Base-by-base conservation (phyloP, 2,329 filamentous ascomycete genomes). In the Botrytis fragariae region DNA sequence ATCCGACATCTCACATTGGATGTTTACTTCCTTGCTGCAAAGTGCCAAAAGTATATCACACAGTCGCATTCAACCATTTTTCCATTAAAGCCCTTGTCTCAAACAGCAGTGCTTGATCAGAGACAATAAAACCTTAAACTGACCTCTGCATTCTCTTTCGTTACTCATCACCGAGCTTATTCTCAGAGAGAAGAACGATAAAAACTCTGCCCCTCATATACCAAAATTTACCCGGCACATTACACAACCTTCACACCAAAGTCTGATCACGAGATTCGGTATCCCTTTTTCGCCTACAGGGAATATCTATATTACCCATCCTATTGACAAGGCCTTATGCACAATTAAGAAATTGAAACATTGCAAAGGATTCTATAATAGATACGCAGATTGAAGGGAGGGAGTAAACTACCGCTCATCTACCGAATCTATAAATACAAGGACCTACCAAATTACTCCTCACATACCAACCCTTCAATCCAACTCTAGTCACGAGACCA, bases 101-200 rank as follows among this genome's bases (percentile, higher is more conserved):
- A n/a, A 16, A 67, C 3, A 54, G 45, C 64, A 67, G 32, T 32
- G 45, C 64, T 67, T 67, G 64, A 39, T 16, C 14, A 54, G 45
- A 67, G 25, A n/a, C 64, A 54, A 29, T 4, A 39, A 67, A 67
- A 67, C 64, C 64, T 68, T 68, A 68, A 68, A 54, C 12, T 57
- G 51, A 57, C 45, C 45, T 68, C 64, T 25, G n/a, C 39, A 18
- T 39, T 57, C 25, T 54, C 20, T 57, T 42, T 68, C 35, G 2
- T 57, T 45, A 54, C 45, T 51, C 45, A 54, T 54, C 64, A 39
- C 7, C 10, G 7, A 29, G 7, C 25, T 29, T 32, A 14, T n/a
- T 6, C 16, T 10, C n/a, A 32, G 9, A 20, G 45, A 54, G 16
- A 39, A 16, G n/a, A 48, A 5, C 35, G 44, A 51, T 18, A 51